Conservation (phyloP, 2,329 filamentous ascomycete species). For the Ploettnerulaceae sp. region DNA sequence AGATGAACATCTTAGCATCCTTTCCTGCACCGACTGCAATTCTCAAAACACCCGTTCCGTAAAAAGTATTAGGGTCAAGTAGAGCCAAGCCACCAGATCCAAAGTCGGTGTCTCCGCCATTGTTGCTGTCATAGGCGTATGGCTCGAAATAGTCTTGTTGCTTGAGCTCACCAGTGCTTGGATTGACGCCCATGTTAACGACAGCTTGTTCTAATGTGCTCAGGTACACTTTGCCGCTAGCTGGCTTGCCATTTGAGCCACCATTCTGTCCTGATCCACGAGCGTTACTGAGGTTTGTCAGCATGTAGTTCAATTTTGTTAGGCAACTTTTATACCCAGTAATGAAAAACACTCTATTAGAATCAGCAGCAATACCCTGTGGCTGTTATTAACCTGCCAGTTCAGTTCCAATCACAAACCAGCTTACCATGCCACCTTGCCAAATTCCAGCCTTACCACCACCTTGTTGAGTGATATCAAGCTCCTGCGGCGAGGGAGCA, state of each 20-base stretch:
- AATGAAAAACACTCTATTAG: conserved; percentile 13
- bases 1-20: conserved; percentile 7
- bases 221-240: conserved; percentile 8
- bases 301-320: background rate
- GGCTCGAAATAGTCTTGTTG: conserved; percentile 13
- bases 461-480: conserved; percentile 6
- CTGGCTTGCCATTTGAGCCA: conserved; percentile 5
- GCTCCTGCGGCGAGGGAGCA: conserved; percentile 4
- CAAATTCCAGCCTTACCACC: conserved; percentile 16
- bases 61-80: conserved; percentile 8
- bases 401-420: background rate
- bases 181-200: conserved; percentile 11
- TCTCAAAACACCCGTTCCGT: conserved; percentile 8
- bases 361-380: conserved; percentile 11
- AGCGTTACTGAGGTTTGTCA: conserved; percentile 1
- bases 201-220: conserved; percentile 13
- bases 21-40: conserved; percentile 10
- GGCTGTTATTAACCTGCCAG: background rate
- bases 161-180: conserved; percentile 6
- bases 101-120: conserved; percentile 13
- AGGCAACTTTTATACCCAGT: conserved; percentile 8
- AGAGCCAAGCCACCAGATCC: conserved; percentile 8
- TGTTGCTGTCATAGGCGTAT: conserved; percentile 7
- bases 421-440: conserved; percentile 13
- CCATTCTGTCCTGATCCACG: conserved; percentile 12